phyloP scores from a whole-genome alignment of 2,329 filamentous ascomycete species.

The Hirsutella thompsonii region DNA sequence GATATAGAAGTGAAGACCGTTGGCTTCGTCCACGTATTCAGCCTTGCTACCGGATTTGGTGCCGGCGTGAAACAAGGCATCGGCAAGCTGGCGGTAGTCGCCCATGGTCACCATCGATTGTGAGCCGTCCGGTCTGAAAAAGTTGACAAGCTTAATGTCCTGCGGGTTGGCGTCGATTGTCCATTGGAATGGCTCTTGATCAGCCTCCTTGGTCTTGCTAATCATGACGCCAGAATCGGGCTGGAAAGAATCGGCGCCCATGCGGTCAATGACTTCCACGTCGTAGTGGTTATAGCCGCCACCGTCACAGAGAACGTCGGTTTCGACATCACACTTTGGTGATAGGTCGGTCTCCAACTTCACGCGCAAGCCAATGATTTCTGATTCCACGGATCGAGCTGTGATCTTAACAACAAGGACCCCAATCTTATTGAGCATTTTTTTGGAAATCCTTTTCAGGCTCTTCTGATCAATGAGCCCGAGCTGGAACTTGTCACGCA shows the following conservation, averaged over 20 bases:
- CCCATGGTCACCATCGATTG: slow-evolving; percentile 33
- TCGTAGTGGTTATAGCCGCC: slow-evolving; percentile 37
- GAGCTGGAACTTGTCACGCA: slow-evolving; percentile 40
- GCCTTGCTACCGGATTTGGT: slow-evolving; percentile 35
- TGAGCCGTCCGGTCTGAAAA: slow-evolving; percentile 33
- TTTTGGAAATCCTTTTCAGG: slow-evolving; percentile 30
- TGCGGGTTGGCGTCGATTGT: slow-evolving; percentile 40
- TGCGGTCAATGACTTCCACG: slow-evolving; percentile 38
- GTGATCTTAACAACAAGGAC: slow-evolving; percentile 31
- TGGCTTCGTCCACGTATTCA: slow-evolving; percentile 33
- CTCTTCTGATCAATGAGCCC: slow-evolving; percentile 28
- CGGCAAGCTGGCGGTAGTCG: slow-evolving; percentile 39
- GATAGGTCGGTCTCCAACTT: slow-evolving; percentile 30
- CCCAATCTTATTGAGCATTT: slow-evolving; percentile 27
- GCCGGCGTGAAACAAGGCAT: slow-evolving; percentile 41
- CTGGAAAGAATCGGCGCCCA: slow-evolving; percentile 39
- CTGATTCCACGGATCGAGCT: slow-evolving; percentile 29
- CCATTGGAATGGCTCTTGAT: slow-evolving; percentile 37
- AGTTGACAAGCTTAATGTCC: slow-evolving; percentile 36
- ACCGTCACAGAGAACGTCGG: slow-evolving; percentile 36
- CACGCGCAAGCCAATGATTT: slow-evolving; percentile 34
- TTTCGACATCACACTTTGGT: slow-evolving; percentile 25
- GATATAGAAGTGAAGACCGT: slow-evolving; percentile 37
- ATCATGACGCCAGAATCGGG: slow-evolving; percentile 39
- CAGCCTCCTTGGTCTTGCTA: slow-evolving; percentile 35